Conservation (phyloP, 805 yeast genomes). For the Candida ovalis region DNA sequence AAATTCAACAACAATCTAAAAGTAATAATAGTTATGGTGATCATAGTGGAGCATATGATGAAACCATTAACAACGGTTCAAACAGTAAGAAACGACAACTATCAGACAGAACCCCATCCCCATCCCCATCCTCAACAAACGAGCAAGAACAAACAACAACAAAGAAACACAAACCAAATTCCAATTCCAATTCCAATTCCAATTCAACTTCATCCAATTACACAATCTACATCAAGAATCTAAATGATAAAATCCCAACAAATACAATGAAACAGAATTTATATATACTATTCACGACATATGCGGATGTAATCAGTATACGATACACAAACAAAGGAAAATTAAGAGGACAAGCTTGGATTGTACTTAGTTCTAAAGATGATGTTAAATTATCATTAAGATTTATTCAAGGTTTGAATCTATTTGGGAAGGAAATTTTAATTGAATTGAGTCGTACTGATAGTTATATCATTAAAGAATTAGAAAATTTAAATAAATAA, state of each 20-base stretch:
- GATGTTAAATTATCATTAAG: constrained; percentile 51
- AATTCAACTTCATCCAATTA: constrained; percentile 16
- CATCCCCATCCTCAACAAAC: background rate
- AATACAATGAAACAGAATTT: constrained; percentile 46
- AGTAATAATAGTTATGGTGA: too few species aligned
- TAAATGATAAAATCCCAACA: constrained; percentile 52
- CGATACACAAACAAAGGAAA: constrained; percentile 37
- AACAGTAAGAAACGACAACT: too few species aligned
- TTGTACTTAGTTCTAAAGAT: constrained; percentile 44
- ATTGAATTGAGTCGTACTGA: constrained; percentile 41
- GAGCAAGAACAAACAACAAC: background rate
- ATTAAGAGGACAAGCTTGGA: constrained; percentile 66
- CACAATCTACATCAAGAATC: constrained; percentile 57
- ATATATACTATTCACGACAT: constrained; percentile 55
- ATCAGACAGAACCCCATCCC: too few species aligned
- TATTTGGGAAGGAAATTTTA: constrained; percentile 51
- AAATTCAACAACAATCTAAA: too few species aligned
- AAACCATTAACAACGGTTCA: too few species aligned
- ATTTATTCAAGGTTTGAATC: constrained; percentile 40
- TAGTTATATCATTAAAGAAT: constrained; percentile 22
- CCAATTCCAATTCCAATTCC: too few species aligned
- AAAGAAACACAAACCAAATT: background rate
- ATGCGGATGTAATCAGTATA: constrained; percentile 61
- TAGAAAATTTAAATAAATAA: constrained; percentile 6
- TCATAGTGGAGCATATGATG: too few species aligned